These are phyloP conservation scores for Claviceps pazoutovae DNA, from an alignment of 2,329 filamentous ascomycete genomes.

Conservation along the genomic window DNA sequence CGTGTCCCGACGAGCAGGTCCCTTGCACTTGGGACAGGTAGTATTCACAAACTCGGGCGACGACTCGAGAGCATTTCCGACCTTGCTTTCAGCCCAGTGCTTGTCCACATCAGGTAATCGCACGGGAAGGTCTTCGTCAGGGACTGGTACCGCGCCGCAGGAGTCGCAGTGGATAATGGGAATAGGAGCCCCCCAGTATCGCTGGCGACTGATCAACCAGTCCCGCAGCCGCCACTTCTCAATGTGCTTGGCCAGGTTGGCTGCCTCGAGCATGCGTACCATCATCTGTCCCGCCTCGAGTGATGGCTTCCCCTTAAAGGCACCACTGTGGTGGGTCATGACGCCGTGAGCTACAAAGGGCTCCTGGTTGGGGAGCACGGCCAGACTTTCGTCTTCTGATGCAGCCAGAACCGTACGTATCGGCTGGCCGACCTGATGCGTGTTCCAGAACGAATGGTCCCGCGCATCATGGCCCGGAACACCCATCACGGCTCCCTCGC, in stretches of 20 bases:
- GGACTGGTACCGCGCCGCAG: constrained; percentile 71
- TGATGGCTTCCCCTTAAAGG: constrained; percentile 50
- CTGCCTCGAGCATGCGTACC: constrained; percentile 38
- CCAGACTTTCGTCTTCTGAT: constrained; percentile 33
- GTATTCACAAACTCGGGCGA: constrained; percentile 62
- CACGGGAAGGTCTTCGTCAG: constrained; percentile 63
- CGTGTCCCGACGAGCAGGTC: constrained; percentile 64
- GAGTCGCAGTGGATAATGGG: constrained; percentile 69
- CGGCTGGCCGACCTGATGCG: constrained; percentile 47
- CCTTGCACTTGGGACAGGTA: constrained; percentile 58
- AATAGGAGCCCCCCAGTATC: constrained; percentile 86
- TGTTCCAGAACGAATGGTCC: constrained; percentile 68
- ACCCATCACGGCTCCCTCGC: constrained; percentile 82
- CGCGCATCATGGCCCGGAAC: constrained; percentile 73
- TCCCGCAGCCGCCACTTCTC: constrained; percentile 73
- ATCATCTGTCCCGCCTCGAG: constrained; percentile 47
- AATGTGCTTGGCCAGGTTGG: constrained; percentile 43
- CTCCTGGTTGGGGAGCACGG: constrained; percentile 30
- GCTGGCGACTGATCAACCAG: constrained; percentile 83
- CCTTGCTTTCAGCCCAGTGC: constrained; percentile 54
- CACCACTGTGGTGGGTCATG: constrained; percentile 51
- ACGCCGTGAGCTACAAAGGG: constrained; percentile 53
- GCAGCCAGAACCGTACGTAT: constrained; percentile 49
- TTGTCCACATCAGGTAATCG: constrained; percentile 54
- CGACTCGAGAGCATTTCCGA: constrained; percentile 64